phyloP scores from a whole-genome alignment of 78 protist species.

The Thecamonas trahens region DNA sequence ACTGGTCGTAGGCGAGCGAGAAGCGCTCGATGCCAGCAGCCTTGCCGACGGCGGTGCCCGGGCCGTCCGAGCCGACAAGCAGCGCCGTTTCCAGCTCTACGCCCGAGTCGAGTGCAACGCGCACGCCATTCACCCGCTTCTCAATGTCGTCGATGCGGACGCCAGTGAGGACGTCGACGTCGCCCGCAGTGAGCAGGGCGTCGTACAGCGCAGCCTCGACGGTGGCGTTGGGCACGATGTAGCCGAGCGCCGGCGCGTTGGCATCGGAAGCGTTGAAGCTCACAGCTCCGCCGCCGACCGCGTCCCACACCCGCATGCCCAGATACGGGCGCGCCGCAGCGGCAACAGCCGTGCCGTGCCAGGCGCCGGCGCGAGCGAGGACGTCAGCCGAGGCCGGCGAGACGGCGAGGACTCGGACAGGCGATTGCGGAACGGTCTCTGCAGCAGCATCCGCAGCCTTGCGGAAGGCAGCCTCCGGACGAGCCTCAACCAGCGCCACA shows the following conservation, averaged over 20 bases:
- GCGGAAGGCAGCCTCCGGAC: no score
- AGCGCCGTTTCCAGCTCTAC: neutral
- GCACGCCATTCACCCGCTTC: neutral
- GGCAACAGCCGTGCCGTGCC: no score
- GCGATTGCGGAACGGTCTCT: no score
- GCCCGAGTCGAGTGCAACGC: no score
- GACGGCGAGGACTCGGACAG: no score
- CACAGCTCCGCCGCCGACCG: neutral
- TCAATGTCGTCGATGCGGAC: no score
- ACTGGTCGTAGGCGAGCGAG: conserved; percentile 40
- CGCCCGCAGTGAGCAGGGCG: neutral
- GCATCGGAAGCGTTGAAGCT: neutral
- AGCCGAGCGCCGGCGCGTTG: neutral
- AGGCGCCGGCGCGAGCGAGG: no score
- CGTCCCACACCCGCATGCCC: conserved; percentile 12
- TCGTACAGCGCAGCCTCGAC: neutral
- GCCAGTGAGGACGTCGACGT: neutral
- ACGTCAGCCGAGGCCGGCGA: no score
- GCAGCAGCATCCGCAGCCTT: no score
- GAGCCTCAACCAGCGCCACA: no score
- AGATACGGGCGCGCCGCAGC: no score
- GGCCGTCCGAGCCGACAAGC: conserved; percentile 9
- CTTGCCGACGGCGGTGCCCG: neutral
- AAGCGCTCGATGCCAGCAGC: neutral
- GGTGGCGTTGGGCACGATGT: neutral